Percentiles rank a stretch among this genome's conserved stretches.
Conservation (phyloP, 2,329 filamentous ascomycete genomes). For the Aspergillus felis region DNA sequence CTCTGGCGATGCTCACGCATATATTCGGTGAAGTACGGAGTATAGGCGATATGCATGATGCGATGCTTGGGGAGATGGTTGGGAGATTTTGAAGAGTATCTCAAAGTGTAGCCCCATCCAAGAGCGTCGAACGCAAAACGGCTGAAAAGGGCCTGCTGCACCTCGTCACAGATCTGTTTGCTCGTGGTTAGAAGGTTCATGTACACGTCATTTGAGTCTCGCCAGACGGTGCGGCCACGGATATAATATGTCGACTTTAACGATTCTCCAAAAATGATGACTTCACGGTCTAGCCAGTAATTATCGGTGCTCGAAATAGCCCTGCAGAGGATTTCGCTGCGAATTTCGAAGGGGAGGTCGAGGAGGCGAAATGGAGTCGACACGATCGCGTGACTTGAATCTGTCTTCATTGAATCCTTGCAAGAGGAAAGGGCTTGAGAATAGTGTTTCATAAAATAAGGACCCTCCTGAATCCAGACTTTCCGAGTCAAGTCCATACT, state of each 20-base stretch:
- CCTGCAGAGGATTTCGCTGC: background rate
- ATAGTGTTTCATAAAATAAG: background rate
- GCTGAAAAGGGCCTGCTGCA: slow-evolving; percentile 1
- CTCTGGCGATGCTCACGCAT: background rate
- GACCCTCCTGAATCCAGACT: background rate
- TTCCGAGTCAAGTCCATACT: background rate
- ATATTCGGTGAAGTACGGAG: background rate
- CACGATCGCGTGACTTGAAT: background rate
- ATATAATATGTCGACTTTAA: background rate
- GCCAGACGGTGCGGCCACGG: background rate
- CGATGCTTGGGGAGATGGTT: background rate
- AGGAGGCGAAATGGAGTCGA: background rate
- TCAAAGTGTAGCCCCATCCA: background rate
- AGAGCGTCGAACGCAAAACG: slow-evolving; percentile 1
- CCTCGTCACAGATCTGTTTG: slow-evolving; percentile 1
- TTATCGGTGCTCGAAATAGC: background rate
- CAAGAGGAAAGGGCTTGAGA: background rate
- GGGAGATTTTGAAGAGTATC: background rate
- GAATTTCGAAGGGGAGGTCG: slow-evolving; percentile 3
- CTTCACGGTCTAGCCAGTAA: slow-evolving; percentile 4
- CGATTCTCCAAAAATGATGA: background rate
- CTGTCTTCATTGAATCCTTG: background rate
- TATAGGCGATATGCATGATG: background rate
- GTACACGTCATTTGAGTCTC: background rate
- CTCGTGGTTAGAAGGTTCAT: background rate